Evolutionary conservation across 306 rosid species (phyloP).

Genomic region (Dalbergia cultrata): DNA sequence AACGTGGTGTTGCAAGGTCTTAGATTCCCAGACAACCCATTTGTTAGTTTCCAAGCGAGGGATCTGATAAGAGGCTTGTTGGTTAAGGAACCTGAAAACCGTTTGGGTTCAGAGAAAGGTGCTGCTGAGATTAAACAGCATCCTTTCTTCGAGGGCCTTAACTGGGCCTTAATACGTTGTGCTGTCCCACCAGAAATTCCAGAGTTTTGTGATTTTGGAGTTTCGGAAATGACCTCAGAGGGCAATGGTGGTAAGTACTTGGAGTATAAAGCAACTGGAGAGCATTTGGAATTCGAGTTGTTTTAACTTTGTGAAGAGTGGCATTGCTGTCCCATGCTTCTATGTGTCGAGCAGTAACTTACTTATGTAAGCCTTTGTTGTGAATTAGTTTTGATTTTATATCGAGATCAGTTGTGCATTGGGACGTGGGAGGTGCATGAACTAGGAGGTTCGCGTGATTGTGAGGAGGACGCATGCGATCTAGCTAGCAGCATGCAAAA

Average conservation of each 20-base stretch:
- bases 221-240: slow-evolving; percentile 56
- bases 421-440: background rate
- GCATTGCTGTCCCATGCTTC: slow-evolving; percentile 21
- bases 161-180: slow-evolving; percentile 85
- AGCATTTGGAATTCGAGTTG: slow-evolving; percentile 83
- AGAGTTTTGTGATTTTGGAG: slow-evolving; percentile 58
- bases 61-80: slow-evolving; percentile 79
- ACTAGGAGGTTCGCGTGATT: slow-evolving; percentile 7
- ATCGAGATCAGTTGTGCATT: slow-evolving; percentile 1
- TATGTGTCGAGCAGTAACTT: slow-evolving; percentile 29
- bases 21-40: slow-evolving; percentile 64
- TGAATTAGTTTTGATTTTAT: slow-evolving; percentile 45
- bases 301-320: slow-evolving; percentile 56
- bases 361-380: slow-evolving; percentile 24
- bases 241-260: slow-evolving; percentile 59
- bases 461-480: too few species aligned
- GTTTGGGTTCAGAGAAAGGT: slow-evolving; percentile 76
- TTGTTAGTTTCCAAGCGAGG: slow-evolving; percentile 66
- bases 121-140: slow-evolving; percentile 86
- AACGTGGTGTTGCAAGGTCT: slow-evolving; percentile 78
- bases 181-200: slow-evolving; percentile 75
- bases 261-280: slow-evolving; percentile 74
- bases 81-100: slow-evolving; percentile 77
- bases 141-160: slow-evolving; percentile 80
- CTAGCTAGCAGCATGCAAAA: too few species aligned